Evolutionary conservation across 1,139 yeast genomes (phyloP).

Genomic region (Arxiozyma slooffiae): DNA sequence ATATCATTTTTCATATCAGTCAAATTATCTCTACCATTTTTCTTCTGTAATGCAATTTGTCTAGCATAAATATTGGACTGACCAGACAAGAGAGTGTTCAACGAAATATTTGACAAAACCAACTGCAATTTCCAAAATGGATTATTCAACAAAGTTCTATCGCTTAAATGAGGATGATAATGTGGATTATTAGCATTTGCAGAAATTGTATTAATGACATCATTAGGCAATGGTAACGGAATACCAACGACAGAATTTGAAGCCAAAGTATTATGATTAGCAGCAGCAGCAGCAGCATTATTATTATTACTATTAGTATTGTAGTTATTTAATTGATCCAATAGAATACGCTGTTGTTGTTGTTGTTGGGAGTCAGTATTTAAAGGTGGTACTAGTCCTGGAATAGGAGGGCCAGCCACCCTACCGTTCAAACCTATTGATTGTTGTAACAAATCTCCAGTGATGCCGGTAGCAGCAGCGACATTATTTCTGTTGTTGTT

Average conservation of each 20-base stretch:
- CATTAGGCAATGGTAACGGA: slow-evolving; percentile 3
- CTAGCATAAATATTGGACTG: slow-evolving; percentile 86
- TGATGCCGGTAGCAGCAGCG: neutral
- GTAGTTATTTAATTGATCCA: slow-evolving; percentile 12
- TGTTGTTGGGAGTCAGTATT: neutral
- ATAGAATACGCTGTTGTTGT: slow-evolving; percentile 5
- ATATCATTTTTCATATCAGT: neutral
- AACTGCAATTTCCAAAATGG: slow-evolving; percentile 82
- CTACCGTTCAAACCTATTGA: neutral
- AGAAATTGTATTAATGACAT: slow-evolving; percentile 1
- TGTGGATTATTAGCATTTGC: slow-evolving; percentile 26
- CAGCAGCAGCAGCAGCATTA: neutral
- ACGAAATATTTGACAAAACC: slow-evolving; percentile 68
- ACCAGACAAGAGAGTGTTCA: slow-evolving; percentile 43
- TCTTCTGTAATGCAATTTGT: slow-evolving; percentile 66
- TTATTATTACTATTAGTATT: slow-evolving; percentile 4
- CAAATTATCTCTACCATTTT: slow-evolving; percentile 36
- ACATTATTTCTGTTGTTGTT: neutral
- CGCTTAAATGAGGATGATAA: slow-evolving; percentile 39
- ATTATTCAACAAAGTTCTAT: slow-evolving; percentile 37
- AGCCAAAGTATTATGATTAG: neutral
- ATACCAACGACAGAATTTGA: neutral
- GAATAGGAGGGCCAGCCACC: slow-evolving; percentile 9
- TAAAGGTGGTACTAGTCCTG: slow-evolving; percentile 8
- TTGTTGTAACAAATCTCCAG: slow-evolving; percentile 2